These are phyloP conservation scores for Solanum paucissectum DNA, from an alignment of 257 asterid genomes.

Conservation along the genomic window DNA sequence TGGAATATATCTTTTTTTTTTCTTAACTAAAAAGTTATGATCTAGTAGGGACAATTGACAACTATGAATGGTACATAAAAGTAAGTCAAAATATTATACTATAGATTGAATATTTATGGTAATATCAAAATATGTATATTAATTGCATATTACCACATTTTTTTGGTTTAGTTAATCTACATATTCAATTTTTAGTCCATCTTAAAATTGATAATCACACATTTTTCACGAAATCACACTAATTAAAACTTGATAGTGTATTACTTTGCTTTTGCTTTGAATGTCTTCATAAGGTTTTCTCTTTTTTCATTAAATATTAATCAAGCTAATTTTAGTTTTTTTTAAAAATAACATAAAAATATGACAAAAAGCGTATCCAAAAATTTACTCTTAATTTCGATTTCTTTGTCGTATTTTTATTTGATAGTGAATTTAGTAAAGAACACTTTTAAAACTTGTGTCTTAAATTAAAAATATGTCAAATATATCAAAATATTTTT, in stretches of 20 bases:
- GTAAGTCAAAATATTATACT: no score
- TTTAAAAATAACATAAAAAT: no score
- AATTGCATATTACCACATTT: background rate
- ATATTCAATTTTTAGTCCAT: background rate
- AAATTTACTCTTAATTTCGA: no score
- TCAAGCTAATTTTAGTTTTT: background rate
- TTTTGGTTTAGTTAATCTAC: background rate
- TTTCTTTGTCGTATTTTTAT: no score
- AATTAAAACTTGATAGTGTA: background rate
- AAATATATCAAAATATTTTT: no score
- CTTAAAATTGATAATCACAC: background rate
- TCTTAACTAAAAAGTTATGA: background rate
- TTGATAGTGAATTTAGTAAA: no score
- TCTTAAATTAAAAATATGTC: no score
- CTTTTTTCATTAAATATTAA: no score
- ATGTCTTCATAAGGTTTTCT: background rate
- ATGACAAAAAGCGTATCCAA: background rate
- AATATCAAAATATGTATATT: no score
- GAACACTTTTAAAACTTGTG: no score
- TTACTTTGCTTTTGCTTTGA: background rate
- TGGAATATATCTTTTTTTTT: background rate
- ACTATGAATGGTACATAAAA: no score
- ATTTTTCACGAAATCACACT: background rate
- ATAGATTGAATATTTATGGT: no score
- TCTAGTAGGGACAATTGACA: background rate